Base-by-base conservation (phyloP, 2,329 filamentous ascomycete species). In the Purpureocillium lavendulum region DNA sequence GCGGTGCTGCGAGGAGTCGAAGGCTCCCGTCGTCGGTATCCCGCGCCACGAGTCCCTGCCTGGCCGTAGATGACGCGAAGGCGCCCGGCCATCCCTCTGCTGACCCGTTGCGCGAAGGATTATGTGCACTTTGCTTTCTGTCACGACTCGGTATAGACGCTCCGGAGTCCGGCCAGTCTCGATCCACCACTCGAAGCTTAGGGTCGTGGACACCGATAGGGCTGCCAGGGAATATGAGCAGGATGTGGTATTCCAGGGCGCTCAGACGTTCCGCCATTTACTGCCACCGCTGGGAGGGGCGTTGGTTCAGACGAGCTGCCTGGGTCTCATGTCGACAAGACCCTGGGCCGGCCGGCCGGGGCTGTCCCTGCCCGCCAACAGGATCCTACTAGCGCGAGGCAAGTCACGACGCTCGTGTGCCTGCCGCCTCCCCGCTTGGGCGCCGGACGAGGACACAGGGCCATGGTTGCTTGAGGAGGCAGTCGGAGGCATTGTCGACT, bases 401-500 rank as follows among this genome's bases (percentile, higher is more conserved):
- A 26, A 26, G 21, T 26, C 36, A 41, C 40, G 10, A 24, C 15
- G 18, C 31, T 21, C 33, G 29, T 17, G 18, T 36, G 29, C 31
- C 33, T 33, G 31, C 11, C 12, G 8, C 17, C 24, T 26, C 21
- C 21, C 21, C 5, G 21, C 21, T 26, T 26, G 31, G 12, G 36
- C 17, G 9, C 26, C 13, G 32, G 21, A 14, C n/a, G 30, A 36
- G 28, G 29, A 15, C 11, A 32, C 37, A 33, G 24, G 31, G 29
- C 21, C 10, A 13, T 30, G 14, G 30, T n/a, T 18, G 33, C 9
- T 35, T 18, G 5, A 32, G 15, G 26, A 35, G 14, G 38, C 35
- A 40, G 41, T 40, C 41, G 38, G 35, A 40, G 28, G 15, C 30
- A 28, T 29, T 30, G 4, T 35, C 36, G 40, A 35, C 36, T 16